Evolutionary conservation across 2,329 filamentous ascomycete species (phyloP), one percentile per base, ranked within the genome.

Genomic region (Fusarium sp.): DNA sequence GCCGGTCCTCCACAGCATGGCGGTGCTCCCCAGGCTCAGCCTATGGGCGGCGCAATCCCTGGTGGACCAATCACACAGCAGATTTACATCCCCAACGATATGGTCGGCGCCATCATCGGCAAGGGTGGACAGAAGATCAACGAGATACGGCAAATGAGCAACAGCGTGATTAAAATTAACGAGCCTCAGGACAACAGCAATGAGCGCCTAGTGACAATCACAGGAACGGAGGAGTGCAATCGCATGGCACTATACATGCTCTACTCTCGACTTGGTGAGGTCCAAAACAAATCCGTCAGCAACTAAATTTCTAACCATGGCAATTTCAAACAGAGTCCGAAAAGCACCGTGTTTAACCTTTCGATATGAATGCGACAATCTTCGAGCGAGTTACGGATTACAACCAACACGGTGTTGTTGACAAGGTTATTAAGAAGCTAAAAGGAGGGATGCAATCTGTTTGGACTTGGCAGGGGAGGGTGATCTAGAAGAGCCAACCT

Each of bases 171-270:
- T 80, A 99, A 99, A 85, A 99, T 99, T 85, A 98, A 99, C 78
- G 96, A 99, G 79, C 96, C 96, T 2, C 96, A 97, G 79, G 96
- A 98, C 80, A 98, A 97, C 82, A 98, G 93, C 86, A 99, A 98
- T 76, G 96, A 99, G 84, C 91, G 96, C 67, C 84, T 99, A 62
- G 96, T 99, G 59, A 99, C 96, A 17, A 97, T 99, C 73, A 97
- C 96, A 3, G 96, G 96, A 69, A 98, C 96, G 7, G 94, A 96
- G 75, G 96, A 99, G 81, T 97, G 94, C 84, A 99, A 99, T 82
- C 93, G 97, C 76, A 98, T 99, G 94, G 96, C 96, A n/a, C 83
- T 99, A 56, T 99, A 98, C 83, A 97, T 99, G 94, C 88, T 99
- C 56, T 99, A 99, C 82, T 96, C 93, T 62, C 89, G 96, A 86